Conservation (phyloP, 192 early-diverging fungal genomes). For the Coemansia erecta region DNA sequence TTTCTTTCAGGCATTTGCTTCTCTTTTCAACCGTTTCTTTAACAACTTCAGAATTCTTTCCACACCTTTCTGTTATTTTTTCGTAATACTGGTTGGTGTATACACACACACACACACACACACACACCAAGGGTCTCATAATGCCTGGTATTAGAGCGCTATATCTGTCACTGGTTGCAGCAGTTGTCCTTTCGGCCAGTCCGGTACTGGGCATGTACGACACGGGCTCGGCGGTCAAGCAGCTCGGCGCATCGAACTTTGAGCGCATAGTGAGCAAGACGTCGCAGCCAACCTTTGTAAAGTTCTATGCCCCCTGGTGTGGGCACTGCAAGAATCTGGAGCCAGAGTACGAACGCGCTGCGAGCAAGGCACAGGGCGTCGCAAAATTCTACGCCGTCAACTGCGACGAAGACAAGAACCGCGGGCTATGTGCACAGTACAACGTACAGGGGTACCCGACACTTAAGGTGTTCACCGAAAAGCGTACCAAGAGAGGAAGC, state of each 20-base stretch:
- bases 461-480: slow-evolving; percentile 81
- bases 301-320: slow-evolving; percentile 98
- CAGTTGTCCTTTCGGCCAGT: slow-evolving; percentile 9
- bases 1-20: too few relatives aligned
- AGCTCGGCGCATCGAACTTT: slow-evolving; percentile 64
- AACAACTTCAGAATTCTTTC: too few relatives aligned
- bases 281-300: slow-evolving; percentile 76
- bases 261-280: slow-evolving; percentile 57
- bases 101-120: not conserved
- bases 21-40: too few relatives aligned
- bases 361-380: slow-evolving; percentile 76
- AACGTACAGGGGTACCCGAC: slow-evolving; percentile 92
- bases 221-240: slow-evolving; percentile 56
- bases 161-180: slow-evolving; percentile 10
- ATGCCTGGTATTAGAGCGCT: not conserved
- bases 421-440: slow-evolving; percentile 71
- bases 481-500: slow-evolving; percentile 59
- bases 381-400: slow-evolving; percentile 87
- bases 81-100: too few relatives aligned
- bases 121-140: not conserved
- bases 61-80: too few relatives aligned
- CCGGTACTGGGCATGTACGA: slow-evolving; percentile 56
- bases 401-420: slow-evolving; percentile 84
- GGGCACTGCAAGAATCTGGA: slow-evolving; percentile 87
- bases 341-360: slow-evolving; percentile 89